phyloP scores from a whole-genome alignment of 805 yeast species.

The Cyberlindnera xylosilytica region DNA sequence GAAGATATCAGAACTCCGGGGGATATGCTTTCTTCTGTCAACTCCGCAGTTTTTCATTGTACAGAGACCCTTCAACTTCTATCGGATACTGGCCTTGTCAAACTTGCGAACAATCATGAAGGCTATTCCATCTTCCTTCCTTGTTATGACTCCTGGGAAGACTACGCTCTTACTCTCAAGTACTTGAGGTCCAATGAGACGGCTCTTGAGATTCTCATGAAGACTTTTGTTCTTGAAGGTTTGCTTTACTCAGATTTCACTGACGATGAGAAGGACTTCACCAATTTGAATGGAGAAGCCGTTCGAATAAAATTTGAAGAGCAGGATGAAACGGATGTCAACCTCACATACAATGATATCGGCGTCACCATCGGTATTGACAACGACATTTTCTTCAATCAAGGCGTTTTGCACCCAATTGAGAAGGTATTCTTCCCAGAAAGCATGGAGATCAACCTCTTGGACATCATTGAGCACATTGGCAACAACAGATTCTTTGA shows the following conservation, averaged over 20 bases:
- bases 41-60: slow-evolving; percentile 54
- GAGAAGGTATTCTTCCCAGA: slow-evolving; percentile 55
- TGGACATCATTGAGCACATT: slow-evolving; percentile 55
- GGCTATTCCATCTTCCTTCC: slow-evolving; percentile 84
- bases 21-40: slow-evolving; percentile 60
- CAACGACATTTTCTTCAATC: slow-evolving; percentile 69
- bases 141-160: slow-evolving; percentile 69
- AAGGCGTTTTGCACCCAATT: slow-evolving; percentile 82
- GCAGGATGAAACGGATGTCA: slow-evolving; percentile 21
- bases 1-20: slow-evolving; percentile 62
- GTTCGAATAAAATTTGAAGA: slow-evolving; percentile 21
- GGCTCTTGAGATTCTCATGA: slow-evolving; percentile 50
- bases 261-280: slow-evolving; percentile 25
- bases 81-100: slow-evolving; percentile 47
- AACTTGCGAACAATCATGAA: slow-evolving; percentile 46
- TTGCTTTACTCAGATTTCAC: slow-evolving; percentile 64
- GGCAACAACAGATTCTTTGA: slow-evolving; percentile 44
- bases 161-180: slow-evolving; percentile 54
- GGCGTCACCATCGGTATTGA: slow-evolving; percentile 30
- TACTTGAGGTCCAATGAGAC: slow-evolving; percentile 53
- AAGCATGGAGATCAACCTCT: slow-evolving; percentile 46
- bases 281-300: slow-evolving; percentile 30
- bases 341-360: slow-evolving; percentile 21
- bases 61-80: slow-evolving; percentile 62
- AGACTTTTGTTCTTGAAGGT: slow-evolving; percentile 58